Conservation (phyloP, 2,329 filamentous ascomycete genomes). For the Podosphaera xanthii region DNA sequence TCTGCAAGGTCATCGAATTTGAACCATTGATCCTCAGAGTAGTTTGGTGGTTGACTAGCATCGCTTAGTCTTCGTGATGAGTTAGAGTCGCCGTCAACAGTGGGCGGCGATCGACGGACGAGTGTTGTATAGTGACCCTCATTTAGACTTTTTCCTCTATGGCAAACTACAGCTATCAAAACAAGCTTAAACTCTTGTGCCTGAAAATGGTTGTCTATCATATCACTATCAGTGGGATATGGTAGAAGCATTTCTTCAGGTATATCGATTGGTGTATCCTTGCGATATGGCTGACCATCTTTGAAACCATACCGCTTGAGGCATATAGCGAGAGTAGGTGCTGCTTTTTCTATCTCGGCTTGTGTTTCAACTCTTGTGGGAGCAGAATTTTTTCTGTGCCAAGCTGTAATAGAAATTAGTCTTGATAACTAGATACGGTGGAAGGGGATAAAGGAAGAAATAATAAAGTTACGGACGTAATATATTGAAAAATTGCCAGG, state of each 20-base stretch:
- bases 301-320: constrained; percentile 73
- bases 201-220: constrained; percentile 35
- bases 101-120: constrained; percentile 46
- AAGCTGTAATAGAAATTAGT: constrained; percentile 34
- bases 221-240: constrained; percentile 68
- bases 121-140: constrained; percentile 84
- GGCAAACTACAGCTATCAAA: constrained; percentile 78
- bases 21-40: constrained; percentile 61
- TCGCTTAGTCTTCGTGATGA: constrained; percentile 22
- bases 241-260: constrained; percentile 65
- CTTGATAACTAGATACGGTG: constrained; percentile 1
- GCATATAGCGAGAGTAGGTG: constrained; percentile 78
- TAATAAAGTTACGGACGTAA: constrained; percentile 40
- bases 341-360: constrained; percentile 23
- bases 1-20: constrained; percentile 69
- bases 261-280: constrained; percentile 76
- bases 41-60: constrained; percentile 31
- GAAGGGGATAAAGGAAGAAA: neutral
- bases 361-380: neutral
- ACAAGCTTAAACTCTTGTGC: constrained; percentile 85
- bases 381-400: constrained; percentile 41
- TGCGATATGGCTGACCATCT: constrained; percentile 43
- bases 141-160: constrained; percentile 64
- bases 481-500: constrained; percentile 91
- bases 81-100: constrained; percentile 34